These are phyloP conservation scores for Ambrosia hybrid DNA, from an alignment of 140 eudicot species.

Conservation along the genomic window DNA sequence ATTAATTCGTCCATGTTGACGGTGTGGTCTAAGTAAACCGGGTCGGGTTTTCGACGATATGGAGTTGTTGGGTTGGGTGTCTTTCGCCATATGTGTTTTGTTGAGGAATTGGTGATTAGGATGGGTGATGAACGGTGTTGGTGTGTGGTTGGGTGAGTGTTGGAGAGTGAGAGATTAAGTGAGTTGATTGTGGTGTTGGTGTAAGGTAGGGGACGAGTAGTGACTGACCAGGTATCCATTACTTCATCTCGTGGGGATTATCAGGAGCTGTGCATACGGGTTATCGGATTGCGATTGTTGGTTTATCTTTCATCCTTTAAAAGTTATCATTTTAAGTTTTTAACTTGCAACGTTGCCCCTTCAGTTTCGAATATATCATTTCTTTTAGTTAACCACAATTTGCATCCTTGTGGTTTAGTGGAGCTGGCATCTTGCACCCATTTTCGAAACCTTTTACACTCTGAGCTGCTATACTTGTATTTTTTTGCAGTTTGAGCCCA, in stretches of 20 bases:
- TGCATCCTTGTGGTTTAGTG: too few relatives aligned
- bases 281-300: neutral
- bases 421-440: too few relatives aligned
- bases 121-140: conserved; percentile 16
- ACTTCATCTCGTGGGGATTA: conserved; percentile 10
- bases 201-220: conserved; percentile 22
- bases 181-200: conserved; percentile 12
- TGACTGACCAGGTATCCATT: conserved; percentile 23
- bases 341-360: too few relatives aligned
- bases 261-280: neutral
- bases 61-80: conserved; percentile 33
- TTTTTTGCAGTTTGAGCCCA: too few relatives aligned
- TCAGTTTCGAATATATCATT: too few relatives aligned
- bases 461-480: too few relatives aligned
- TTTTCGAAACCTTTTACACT: too few relatives aligned
- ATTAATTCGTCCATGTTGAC: conserved; percentile 76
- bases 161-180: conserved; percentile 18
- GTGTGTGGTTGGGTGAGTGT: conserved; percentile 19
- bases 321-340: too few relatives aligned
- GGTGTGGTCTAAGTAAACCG: conserved; percentile 49
- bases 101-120: conserved; percentile 34
- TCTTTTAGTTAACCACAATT: too few relatives aligned
- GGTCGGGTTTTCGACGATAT: conserved; percentile 46
- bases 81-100: conserved; percentile 62
- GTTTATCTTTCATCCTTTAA: too few relatives aligned